Base-by-base conservation (phyloP, 768 basidiomycete species). In the Boletus subparvulus region DNA sequence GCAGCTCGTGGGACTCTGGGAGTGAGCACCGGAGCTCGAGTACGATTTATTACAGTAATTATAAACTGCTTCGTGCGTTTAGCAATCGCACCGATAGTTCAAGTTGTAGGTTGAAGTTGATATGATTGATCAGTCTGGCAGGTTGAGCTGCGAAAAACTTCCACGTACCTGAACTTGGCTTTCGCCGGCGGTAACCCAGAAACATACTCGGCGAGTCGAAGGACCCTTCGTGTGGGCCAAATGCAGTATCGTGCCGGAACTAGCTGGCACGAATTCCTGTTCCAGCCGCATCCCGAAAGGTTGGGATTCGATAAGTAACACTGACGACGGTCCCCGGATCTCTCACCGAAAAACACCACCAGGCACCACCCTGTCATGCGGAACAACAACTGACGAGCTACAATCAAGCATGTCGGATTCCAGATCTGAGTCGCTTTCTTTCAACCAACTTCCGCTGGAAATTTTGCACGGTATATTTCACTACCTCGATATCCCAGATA, bases 121-220 rank as follows among this genome's bases (percentile, higher is more conserved):
- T 17, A 46, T 28, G 21, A 21, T 32, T n/a, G 30, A 21, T 47
- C 21, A 24, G 4, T 19, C 26, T 28, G 26, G 21, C 30, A 30
- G 11, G 11, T 10, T 32, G 8, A 4, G n/a, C 24, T 40, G 12
- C 10, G 24, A 45, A 39, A 12, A 26, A 21, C 21, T 21, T 21
- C 21, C 37, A 80, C 66, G 63, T 82, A 82, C 62, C 80, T 73
- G 62, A 75, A 77, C n/a, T n/a, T n/a, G 14, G 77, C 78, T 56
- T 69, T 21, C 21, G 26, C 26, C 26, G 3, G 69, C 26, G 65
- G 65, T 41, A 69, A 62, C 11, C 69, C 68, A 30, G 71, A 67
- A 55, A 70, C 67, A 45, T 21, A 21, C 21, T 21, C 21, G 21
- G 21, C 2, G 21, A 21, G 21, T 21, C 21, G 21, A 21, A 21